Conservation (phyloP, 768 basidiomycete genomes). For the Boletus subparvulus region DNA sequence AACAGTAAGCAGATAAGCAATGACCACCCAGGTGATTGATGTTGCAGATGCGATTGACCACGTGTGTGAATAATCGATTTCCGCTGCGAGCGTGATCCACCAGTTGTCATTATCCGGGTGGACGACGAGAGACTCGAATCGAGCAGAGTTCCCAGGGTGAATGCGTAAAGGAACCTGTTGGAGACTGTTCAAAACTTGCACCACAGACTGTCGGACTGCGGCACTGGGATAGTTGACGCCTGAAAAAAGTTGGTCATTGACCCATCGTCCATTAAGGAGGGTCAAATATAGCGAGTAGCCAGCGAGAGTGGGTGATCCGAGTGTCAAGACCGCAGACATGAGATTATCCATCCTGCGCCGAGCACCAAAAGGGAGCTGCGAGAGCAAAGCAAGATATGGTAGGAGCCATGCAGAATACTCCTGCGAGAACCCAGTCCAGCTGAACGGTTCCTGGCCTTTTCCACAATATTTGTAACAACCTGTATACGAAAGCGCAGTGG, state of each 20-base stretch:
- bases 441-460: constrained; percentile 9
- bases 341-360: constrained; percentile 41
- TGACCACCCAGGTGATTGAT: constrained; percentile 44
- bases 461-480: constrained; percentile 16
- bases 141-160: constrained; percentile 22
- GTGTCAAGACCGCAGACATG: constrained; percentile 40
- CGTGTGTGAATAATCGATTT: constrained; percentile 39
- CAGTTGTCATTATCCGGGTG: constrained; percentile 43
- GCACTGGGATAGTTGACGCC: constrained; percentile 27
- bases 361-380: constrained; percentile 50
- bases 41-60: constrained; percentile 42
- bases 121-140: constrained; percentile 42
- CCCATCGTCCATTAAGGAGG: constrained; percentile 45
- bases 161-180: constrained; percentile 43
- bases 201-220: constrained; percentile 20
- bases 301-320: constrained; percentile 46
- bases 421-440: constrained; percentile 29
- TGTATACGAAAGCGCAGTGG: constrained; percentile 10
- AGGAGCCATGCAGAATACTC: constrained; percentile 46
- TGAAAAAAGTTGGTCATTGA: constrained; percentile 33
- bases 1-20: constrained; percentile 37
- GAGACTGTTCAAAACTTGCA: constrained; percentile 37
- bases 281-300: constrained; percentile 46
- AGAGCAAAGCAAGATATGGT: constrained; percentile 49
- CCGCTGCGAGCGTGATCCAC: constrained; percentile 37